A percentile compares a stretch with the other conserved stretches of the same genome.
These are phyloP conservation scores for Spathaspora arborariae DNA, from an alignment of 805 yeast genomes.

Conservation along the genomic window DNA sequence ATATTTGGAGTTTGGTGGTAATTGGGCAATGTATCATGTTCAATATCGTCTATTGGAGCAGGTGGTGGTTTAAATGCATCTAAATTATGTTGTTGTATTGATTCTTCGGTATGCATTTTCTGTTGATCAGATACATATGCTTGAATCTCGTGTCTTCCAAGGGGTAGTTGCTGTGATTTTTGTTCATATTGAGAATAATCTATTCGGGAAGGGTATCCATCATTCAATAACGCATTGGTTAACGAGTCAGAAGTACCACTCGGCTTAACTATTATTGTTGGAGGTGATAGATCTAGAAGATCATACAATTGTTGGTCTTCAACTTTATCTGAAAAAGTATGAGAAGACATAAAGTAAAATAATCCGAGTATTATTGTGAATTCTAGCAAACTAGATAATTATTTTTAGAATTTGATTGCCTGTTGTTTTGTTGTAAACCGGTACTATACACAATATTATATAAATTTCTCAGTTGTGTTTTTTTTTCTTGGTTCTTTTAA, in stretches of 20 bases:
- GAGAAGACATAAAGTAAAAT: conserved; percentile 5
- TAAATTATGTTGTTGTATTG: background rate
- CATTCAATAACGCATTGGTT: background rate
- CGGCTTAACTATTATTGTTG: conserved; percentile 5
- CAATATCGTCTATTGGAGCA: background rate
- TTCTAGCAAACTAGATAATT: background rate
- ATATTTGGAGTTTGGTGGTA: background rate
- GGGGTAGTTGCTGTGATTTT: background rate
- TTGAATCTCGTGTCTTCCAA: background rate
- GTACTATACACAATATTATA: too few relatives aligned
- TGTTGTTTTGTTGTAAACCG: too few relatives aligned
- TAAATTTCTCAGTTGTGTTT: too few relatives aligned
- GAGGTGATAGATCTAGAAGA: conserved; percentile 30
- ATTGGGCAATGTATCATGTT: background rate
- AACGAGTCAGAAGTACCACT: background rate
- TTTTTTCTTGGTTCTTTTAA: too few relatives aligned
- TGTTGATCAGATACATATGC: conserved; percentile 1
- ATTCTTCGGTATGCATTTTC: conserved; percentile 3
- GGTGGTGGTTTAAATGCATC: background rate
- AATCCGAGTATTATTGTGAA: background rate
- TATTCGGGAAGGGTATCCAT: conserved; percentile 7
- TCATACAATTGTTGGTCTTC: conserved; percentile 29
- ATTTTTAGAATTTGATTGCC: too few relatives aligned
- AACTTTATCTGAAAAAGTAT: conserved; percentile 12
- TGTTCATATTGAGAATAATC: conserved; percentile 8